Conservation (phyloP, 1,284 basidiomycete genomes). For the Coniferiporia weirii region DNA sequence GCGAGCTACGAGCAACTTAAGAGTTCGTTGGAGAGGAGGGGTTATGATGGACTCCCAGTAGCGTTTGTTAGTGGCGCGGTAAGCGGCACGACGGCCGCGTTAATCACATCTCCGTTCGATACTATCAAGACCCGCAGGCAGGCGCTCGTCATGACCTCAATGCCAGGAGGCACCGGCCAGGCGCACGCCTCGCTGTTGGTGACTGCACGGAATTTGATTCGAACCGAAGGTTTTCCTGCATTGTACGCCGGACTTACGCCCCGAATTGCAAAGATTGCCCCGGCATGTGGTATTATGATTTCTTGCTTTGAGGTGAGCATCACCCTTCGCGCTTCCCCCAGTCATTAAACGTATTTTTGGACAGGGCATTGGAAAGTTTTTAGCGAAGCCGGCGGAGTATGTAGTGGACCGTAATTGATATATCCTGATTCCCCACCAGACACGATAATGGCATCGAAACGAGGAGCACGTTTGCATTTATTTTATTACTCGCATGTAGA, state of each 20-base stretch:
- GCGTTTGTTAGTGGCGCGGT: conserved; percentile 82
- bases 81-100: conserved; percentile 78
- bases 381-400: conserved; percentile 8
- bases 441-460: not conserved
- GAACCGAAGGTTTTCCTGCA: conserved; percentile 73
- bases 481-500: conserved; percentile 4
- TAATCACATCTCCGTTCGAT: conserved; percentile 94
- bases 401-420: not conserved
- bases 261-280: conserved; percentile 92
- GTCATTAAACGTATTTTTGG: not conserved
- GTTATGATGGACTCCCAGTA: conserved; percentile 60
- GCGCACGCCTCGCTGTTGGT: conserved; percentile 46
- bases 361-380: conserved; percentile 15
- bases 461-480: not conserved
- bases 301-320: conserved; percentile 81
- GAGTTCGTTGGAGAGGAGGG: conserved; percentile 42
- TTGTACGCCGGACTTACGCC: conserved; percentile 86
- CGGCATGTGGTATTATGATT: conserved; percentile 99
- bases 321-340: not conserved
- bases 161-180: conserved; percentile 31
- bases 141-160: conserved; percentile 55
- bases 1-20: conserved; percentile 71
- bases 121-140: conserved; percentile 94
- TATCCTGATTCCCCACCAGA: not conserved
- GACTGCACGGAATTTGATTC: conserved; percentile 65